A percentile compares a stretch with the other conserved stretches of the same genome.
These are phyloP conservation scores for Linderina pennispora DNA, from an alignment of 192 early-diverging fungal genomes.

Conservation along the genomic window DNA sequence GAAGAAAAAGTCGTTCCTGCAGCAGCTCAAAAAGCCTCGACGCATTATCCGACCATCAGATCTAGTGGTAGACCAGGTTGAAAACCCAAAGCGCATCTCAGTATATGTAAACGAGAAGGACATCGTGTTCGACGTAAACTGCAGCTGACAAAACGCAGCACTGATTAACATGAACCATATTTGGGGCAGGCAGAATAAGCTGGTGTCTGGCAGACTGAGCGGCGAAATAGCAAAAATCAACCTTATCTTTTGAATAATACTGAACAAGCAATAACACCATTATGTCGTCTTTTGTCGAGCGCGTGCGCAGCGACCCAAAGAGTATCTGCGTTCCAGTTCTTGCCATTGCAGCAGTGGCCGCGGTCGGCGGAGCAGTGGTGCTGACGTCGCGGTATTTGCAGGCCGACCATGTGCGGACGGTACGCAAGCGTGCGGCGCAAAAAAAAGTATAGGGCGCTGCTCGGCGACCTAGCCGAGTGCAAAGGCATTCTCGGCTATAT, in stretches of 20 bases:
- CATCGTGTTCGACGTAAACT: conserved; percentile 28
- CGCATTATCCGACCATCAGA: conserved; percentile 25
- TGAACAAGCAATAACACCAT: too few species aligned
- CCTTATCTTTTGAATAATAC: too few species aligned
- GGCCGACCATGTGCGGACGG: conserved; percentile 15
- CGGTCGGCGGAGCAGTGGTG: conserved; percentile 14
- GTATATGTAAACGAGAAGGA: conserved; percentile 23
- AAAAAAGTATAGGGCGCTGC: conserved; percentile 16
- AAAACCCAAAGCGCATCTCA: conserved; percentile 18
- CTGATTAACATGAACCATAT: not conserved
- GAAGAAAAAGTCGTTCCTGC: conserved; percentile 21
- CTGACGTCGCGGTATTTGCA: conserved; percentile 13
- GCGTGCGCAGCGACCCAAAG: not conserved
- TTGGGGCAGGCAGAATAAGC: not conserved
- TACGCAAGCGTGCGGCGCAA: conserved; percentile 22
- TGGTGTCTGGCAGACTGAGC: too few species aligned
- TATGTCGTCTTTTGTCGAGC: too few species aligned
- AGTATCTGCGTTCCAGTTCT: conserved; percentile 4
- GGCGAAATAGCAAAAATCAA: too few species aligned
- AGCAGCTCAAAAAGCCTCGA: conserved; percentile 14
- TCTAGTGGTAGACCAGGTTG: conserved; percentile 12
- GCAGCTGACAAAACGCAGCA: conserved; percentile 7
- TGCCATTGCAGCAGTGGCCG: conserved; percentile 6
- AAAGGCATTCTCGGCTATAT: conserved; percentile 26
- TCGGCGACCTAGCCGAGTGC: conserved; percentile 31